Conservation (phyloP, 176 grass and related monocot species). For the Microstegium vimineum region DNA sequence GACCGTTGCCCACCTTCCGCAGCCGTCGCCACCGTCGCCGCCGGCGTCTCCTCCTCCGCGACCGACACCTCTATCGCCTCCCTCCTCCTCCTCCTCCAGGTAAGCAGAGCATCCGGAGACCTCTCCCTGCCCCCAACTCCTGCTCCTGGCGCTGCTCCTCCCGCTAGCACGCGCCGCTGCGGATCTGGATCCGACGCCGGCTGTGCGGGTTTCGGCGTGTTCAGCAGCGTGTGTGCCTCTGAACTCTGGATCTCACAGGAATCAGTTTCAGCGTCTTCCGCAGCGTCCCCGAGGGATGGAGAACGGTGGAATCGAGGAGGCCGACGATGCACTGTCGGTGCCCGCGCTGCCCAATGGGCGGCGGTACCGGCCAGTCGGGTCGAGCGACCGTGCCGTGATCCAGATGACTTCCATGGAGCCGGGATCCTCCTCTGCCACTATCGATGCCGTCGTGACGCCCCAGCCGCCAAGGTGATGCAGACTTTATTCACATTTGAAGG, state of each 20-base stretch:
- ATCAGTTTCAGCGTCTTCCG: not conserved
- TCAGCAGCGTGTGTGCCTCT: not conserved
- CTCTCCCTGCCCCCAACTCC: not conserved
- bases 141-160: not conserved
- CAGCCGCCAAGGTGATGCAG: slow-evolving; percentile 44
- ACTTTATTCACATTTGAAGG: slow-evolving; percentile 9
- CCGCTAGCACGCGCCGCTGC: not conserved
- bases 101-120: not conserved
- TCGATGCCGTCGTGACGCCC: slow-evolving; percentile 16
- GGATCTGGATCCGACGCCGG: slow-evolving; percentile 34
- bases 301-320: slow-evolving; percentile 72
- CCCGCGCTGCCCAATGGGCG: slow-evolving; percentile 46
- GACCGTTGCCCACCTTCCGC: slow-evolving; percentile 29
- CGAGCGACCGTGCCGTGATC: slow-evolving; percentile 53
- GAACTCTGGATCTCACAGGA: slow-evolving; percentile 24
- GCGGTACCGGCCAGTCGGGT: slow-evolving; percentile 63
- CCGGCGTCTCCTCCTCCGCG: not conserved
- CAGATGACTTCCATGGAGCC: slow-evolving; percentile 73
- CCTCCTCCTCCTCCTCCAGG: not conserved
- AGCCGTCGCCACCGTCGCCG: slow-evolving; percentile 14
- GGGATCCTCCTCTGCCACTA: slow-evolving; percentile 35
- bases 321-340: slow-evolving; percentile 54
- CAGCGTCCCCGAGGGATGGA: slow-evolving; percentile 50
- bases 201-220: not conserved
- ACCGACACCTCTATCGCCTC: not conserved